phyloP scores from a whole-genome alignment of 768 basidiomycete genomes.

The Tulasnella sp. region DNA sequence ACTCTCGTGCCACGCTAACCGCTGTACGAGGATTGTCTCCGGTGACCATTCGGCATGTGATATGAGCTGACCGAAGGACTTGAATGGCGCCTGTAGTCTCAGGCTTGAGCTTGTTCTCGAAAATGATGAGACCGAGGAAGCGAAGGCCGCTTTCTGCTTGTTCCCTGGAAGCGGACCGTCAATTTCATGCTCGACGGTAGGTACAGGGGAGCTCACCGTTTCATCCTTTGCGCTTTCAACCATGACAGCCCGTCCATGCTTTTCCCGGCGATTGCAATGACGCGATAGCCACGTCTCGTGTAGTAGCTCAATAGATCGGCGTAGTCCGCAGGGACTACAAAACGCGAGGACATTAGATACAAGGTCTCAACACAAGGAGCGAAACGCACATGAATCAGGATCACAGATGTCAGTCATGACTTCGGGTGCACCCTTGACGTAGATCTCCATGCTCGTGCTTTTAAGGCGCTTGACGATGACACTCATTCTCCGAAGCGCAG shows the following conservation, averaged over 20 bases:
- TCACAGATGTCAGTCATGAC: constrained; percentile 96
- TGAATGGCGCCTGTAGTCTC: constrained; percentile 87
- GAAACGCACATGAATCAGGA: constrained; percentile 69
- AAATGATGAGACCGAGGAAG: constrained; percentile 92
- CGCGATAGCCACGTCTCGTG: constrained; percentile 91
- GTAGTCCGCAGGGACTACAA: constrained; percentile 85
- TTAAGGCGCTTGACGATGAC: constrained; percentile 93
- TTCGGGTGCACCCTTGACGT: constrained; percentile 98
- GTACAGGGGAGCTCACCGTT: constrained; percentile 44
- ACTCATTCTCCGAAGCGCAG: constrained; percentile 87
- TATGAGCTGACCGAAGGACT: constrained; percentile 73
- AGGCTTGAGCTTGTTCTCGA: constrained; percentile 94
- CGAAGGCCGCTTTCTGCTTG: constrained; percentile 84
- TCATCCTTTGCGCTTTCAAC: constrained; percentile 95
- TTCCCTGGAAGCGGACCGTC: constrained; percentile 43
- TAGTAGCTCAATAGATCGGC: constrained; percentile 95
- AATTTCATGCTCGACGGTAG: neutral
- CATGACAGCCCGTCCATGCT: constrained; percentile 87
- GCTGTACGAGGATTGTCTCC: constrained; percentile 96
- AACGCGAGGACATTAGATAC: neutral
- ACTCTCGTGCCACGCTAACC: constrained; percentile 93
- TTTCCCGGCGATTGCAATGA: constrained; percentile 97
- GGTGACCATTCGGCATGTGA: constrained; percentile 96
- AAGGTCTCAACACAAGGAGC: neutral
- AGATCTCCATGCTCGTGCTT: constrained; percentile 91